Evolutionary conservation across 495 filamentous ascomycete species (phyloP).

Genomic region (Echria macrotheca): DNA sequence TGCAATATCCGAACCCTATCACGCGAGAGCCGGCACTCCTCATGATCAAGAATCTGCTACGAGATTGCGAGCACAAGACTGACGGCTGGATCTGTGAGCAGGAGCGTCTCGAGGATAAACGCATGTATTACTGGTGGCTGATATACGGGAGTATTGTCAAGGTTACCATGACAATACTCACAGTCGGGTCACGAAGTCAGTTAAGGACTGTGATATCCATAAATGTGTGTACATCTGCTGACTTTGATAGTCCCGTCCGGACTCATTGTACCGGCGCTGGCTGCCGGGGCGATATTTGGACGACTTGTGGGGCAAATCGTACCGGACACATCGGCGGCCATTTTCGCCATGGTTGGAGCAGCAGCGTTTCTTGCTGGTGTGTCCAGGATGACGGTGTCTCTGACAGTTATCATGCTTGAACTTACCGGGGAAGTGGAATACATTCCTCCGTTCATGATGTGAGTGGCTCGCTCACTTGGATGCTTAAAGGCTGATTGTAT

Average conservation of each 20-base stretch:
- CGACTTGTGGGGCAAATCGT: conserved; percentile 49
- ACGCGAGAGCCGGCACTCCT: conserved; percentile 48
- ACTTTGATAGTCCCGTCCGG: conserved; percentile 46
- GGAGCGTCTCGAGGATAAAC: conserved; percentile 29
- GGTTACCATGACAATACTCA: conserved; percentile 50
- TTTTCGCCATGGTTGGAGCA: conserved; percentile 58
- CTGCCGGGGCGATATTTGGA: conserved; percentile 52
- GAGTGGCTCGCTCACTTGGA: neutral
- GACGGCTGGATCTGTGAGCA: conserved; percentile 46
- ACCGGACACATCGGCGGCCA: conserved; percentile 37
- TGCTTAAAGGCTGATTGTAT: neutral
- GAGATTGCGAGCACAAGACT: conserved; percentile 40
- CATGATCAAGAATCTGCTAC: conserved; percentile 49
- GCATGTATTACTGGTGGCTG: conserved; percentile 44
- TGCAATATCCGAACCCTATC: conserved; percentile 52
- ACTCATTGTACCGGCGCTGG: conserved; percentile 55
- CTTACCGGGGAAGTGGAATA: conserved; percentile 44
- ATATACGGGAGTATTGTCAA: conserved; percentile 49
- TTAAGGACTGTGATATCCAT: neutral
- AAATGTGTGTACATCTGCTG: neutral
- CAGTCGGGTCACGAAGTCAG: conserved; percentile 45
- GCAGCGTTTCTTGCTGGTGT: conserved; percentile 55
- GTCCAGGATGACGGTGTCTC: conserved; percentile 54
- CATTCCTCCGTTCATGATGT: conserved; percentile 54
- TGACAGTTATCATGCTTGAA: conserved; percentile 59